Evolutionary conservation across 768 basidiomycete species (phyloP), one percentile per base, ranked within the genome.

Genomic region (Podaxis sp.): DNA sequence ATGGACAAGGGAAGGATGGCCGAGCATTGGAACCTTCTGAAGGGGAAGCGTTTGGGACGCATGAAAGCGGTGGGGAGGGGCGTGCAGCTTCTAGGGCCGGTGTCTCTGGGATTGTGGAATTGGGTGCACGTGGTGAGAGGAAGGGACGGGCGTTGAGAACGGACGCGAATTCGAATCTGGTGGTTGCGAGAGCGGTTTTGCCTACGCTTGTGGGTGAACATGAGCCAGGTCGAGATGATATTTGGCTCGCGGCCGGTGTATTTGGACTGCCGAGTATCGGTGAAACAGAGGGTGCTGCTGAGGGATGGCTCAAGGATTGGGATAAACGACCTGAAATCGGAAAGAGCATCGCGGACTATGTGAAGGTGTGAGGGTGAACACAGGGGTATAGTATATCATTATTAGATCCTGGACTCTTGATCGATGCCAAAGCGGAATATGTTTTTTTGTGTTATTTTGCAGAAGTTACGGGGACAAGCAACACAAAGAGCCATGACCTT

Each of bases 151-250:
- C 83, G n/a, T 68, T 89, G 13, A 77, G 87, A 44, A 83, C 83
- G 27, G 89, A 91, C 68, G 84, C 89, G 36, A 90, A 91, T 71
- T 79, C 87, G 36, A 90, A 89, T 68, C 70, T 90, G 67, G 81
- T 90, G 63, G 82, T 82, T 36, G 78, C 88, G 2, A 76, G 88
- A 21, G 85, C 88, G 37, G 80, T 88, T n/a, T 69, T 90, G 60
- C 88, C 88, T 4, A 87, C 86, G 42, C 76, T 90, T 48, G 62
- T 82, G 53, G 83, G 77, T 1, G 74, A 78, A 44, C 79, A 85
- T 60, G 68, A 70, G 16, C 66, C 70, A n/a, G 68, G 72, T 3
- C 73, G 72, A 3, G 62, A 64, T 27, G 79, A 82, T 62, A 70
- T 76, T 6, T 89, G 86, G 88, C 67, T 89, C 32, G 82, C 83